Evolutionary conservation across 2,329 filamentous ascomycete species (phyloP), one percentile per base, ranked within the genome.

Genomic region (Mariannaea sp.): DNA sequence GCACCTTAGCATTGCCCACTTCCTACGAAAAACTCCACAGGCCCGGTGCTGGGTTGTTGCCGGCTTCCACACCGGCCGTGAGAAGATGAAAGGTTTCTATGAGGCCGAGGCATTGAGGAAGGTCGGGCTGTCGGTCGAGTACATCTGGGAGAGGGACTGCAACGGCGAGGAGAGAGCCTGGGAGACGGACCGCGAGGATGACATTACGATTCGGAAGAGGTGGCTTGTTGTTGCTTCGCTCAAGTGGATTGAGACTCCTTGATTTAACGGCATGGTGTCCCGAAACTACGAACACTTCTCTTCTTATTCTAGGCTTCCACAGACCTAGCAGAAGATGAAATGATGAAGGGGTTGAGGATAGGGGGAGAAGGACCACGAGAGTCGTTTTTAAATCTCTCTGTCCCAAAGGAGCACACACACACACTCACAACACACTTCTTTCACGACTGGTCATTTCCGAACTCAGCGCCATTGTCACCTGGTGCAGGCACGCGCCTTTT

Each of bases 1-100:
- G 20, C 79, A 79, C 40, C 70, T 67, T 35, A 88, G 85, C 19
- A 82, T 90, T 65, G 70, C 77, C 5, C 82, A 84, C 70, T 88
- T 90, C 65, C 74, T 90, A 14, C 72, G 68, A 9, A 70, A 65
- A 3, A 61, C 71, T 2, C 29, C 63, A 7, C 68, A 63, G 13
- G 80, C 83, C 2, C 75, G 81, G 27, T 80, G 84, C 44, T 84
- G 85, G 72, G 81, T 86, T n/a, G 77, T 90, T 6, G 86, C 82
- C 1, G 87, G 86, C 0, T 89, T 91, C 61, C 88, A 91, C 65
- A 89, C 88, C 0, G 88, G 88, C 0, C 76, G 88, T 29, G 75
- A 75, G 16, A 86, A 85, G 68, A 78, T 90, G 74, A 76, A 76
- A n/a, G 77, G 72, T 0, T 91, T 91, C 71, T 90, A 88, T 65